Conservation (phyloP, 2,329 filamentous ascomycete genomes). For the Monilinia aucupariae region DNA sequence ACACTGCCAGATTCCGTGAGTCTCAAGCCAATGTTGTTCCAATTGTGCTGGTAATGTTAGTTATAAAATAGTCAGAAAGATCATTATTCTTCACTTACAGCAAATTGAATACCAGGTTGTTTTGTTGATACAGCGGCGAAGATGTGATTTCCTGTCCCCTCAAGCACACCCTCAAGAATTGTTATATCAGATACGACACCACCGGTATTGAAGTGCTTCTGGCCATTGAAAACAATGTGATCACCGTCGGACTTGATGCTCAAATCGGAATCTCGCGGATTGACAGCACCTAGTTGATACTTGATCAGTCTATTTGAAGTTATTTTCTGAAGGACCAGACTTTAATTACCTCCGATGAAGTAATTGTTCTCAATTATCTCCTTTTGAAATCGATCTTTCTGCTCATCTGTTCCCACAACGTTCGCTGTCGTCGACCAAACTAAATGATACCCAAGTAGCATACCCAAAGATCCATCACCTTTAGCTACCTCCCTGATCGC, state of each 20-base stretch:
- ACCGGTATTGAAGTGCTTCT: conserved; percentile 63
- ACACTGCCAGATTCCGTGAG: conserved; percentile 60
- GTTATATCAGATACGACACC: conserved; percentile 62
- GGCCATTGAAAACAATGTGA: conserved; percentile 53
- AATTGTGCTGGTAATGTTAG: conserved; percentile 43
- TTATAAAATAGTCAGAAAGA: background rate
- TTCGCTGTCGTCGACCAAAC: conserved; percentile 58
- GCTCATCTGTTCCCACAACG: conserved; percentile 54
- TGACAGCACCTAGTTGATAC: conserved; percentile 47
- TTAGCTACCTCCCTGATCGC: conserved; percentile 58
- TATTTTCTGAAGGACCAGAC: background rate
- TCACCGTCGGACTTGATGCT: conserved; percentile 51
- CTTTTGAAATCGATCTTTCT: conserved; percentile 51
- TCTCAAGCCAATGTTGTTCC: conserved; percentile 59
- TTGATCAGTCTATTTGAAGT: background rate
- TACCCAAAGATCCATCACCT: conserved; percentile 59
- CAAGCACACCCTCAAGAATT: conserved; percentile 57
- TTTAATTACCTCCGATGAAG: conserved; percentile 51
- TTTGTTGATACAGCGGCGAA: conserved; percentile 55
- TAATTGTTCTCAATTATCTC: conserved; percentile 58
- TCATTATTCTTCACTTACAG: conserved; percentile 24
- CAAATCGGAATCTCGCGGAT: conserved; percentile 58
- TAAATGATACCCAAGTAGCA: conserved; percentile 61
- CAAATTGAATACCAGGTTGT: conserved; percentile 53
- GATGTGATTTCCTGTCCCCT: conserved; percentile 54